Base-by-base conservation (phyloP, 805 yeast genomes). In the Candida broadrunensis region DNA sequence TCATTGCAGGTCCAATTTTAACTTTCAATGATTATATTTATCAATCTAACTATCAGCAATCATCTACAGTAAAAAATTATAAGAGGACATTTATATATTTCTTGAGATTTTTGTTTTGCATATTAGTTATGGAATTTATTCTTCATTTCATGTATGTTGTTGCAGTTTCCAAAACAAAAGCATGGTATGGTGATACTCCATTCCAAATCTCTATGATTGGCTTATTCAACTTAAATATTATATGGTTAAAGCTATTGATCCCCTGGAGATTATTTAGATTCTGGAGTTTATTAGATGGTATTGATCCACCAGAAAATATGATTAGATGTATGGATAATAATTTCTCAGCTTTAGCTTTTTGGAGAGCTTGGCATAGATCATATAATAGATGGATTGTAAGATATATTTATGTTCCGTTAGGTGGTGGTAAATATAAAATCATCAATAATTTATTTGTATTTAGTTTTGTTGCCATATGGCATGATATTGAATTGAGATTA, bases 311-410 rank as follows among this genome's bases (percentile, higher is more conserved):
- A 2, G 99, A 93, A 58, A 93, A 93, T 56, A 93, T 93, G 98
- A 81, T 93, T 42, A 73, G 99, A 43, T 90, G 98, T 58, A 88
- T 93, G 80, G 86, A 88, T 59, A 88, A 93, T 63, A 93, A 93
- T 63, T 93, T 83, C 61, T 85, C 95, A 25, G 93, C 97, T 0
- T 62, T 88, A 46, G 88, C 93, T n/a, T 93, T 93, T 60, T 93
- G 99, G 99, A 77, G 98, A 57, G 95, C 96, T 3, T 93, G 99
- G 99, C 99, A 93, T 63, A 78, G 98, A 55, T 84, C 95, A 36
- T 93, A 72, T 67, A 90, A 91, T 64, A 77, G 85, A 50, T 93
- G 97, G 95, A 85, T 87, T 25, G 77, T 86, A 19, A 74, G 96
- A 46, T 93, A 93, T 61, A 77, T 93, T 31, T 93, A 93, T 53